phyloP scores from a whole-genome alignment of 139 green algal species.

The Picochlorum sp. region DNA sequence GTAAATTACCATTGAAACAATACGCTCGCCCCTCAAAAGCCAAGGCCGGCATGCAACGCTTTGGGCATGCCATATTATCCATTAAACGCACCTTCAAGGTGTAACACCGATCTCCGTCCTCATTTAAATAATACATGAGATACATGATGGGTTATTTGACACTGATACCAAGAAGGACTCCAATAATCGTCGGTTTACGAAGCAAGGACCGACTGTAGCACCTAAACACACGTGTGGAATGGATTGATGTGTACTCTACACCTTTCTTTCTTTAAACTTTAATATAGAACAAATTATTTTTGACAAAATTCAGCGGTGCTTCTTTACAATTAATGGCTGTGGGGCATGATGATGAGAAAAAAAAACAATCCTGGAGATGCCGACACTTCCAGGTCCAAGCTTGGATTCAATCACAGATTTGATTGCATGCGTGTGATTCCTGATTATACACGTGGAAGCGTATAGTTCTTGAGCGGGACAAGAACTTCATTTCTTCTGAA shows the following conservation, averaged over 20 bases:
- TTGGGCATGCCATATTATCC: background rate
- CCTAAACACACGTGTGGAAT: too few relatives aligned
- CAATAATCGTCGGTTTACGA: background rate
- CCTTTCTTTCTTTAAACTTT: too few relatives aligned
- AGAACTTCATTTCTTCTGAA: slow-evolving; percentile 72
- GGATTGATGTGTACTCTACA: too few relatives aligned
- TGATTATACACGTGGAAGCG: slow-evolving; percentile 8
- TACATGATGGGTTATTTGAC: slow-evolving; percentile 74
- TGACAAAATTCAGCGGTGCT: too few relatives aligned
- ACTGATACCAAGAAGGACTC: background rate
- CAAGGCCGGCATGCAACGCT: too few relatives aligned
- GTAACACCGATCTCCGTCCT: slow-evolving; percentile 82
- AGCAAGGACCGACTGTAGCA: too few relatives aligned
- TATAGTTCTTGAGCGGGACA: slow-evolving; percentile 44
- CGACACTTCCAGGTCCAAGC: too few relatives aligned
- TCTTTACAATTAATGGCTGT: too few relatives aligned
- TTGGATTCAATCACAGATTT: background rate
- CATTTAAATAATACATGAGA: slow-evolving; percentile 91
- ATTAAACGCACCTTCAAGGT: slow-evolving; percentile 73
- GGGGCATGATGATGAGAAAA: too few relatives aligned
- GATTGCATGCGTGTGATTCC: background rate
- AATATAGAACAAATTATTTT: too few relatives aligned
- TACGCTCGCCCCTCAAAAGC: too few relatives aligned
- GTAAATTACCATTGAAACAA: background rate
- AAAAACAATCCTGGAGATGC: too few relatives aligned